A percentile compares a stretch with the other conserved stretches of the same genome.
Conservation (phyloP, 108 stramenopile genomes). For the Cyclotella sp. region DNA sequence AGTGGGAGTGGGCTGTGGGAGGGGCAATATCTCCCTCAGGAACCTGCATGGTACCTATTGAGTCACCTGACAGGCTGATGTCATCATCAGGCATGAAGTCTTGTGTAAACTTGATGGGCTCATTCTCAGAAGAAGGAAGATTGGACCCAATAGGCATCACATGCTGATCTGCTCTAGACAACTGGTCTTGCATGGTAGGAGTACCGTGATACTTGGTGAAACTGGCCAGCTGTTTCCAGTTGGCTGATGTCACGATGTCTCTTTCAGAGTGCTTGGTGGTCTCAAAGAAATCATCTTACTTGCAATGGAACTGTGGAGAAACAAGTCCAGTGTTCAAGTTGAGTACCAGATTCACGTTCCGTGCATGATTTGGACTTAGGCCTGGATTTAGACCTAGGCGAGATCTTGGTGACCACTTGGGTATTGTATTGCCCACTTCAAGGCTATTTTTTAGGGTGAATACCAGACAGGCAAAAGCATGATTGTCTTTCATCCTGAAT, state of each 20-base stretch:
- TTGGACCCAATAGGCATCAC: conserved; percentile 5
- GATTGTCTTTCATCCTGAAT: conserved; percentile 4
- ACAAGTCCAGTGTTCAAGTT: conserved; percentile 42
- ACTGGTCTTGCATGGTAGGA: too few species aligned
- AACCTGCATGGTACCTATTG: too few species aligned
- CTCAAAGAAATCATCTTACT: too few species aligned
- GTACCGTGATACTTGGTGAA: not conserved
- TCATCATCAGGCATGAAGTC: too few species aligned
- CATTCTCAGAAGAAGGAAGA: not conserved
- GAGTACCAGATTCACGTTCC: conserved; percentile 50
- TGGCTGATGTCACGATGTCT: too few species aligned
- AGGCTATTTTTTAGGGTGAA: not conserved
- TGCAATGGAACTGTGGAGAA: too few species aligned
- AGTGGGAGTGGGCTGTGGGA: not conserved
- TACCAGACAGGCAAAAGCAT: conserved; percentile 4
- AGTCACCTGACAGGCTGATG: too few species aligned
- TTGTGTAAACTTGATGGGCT: too few species aligned
- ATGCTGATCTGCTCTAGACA: too few species aligned
- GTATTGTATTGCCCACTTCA: conserved; percentile 1
- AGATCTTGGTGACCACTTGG: conserved; percentile 20
- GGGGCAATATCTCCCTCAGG: too few species aligned
- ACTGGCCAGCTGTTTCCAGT: too few species aligned
- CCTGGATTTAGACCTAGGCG: conserved; percentile 52
- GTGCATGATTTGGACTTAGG: conserved; percentile 34
- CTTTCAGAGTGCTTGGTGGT: too few species aligned